Evolutionary conservation across 805 yeast genomes (phyloP).

Genomic region (Clavispora fructus): DNA sequence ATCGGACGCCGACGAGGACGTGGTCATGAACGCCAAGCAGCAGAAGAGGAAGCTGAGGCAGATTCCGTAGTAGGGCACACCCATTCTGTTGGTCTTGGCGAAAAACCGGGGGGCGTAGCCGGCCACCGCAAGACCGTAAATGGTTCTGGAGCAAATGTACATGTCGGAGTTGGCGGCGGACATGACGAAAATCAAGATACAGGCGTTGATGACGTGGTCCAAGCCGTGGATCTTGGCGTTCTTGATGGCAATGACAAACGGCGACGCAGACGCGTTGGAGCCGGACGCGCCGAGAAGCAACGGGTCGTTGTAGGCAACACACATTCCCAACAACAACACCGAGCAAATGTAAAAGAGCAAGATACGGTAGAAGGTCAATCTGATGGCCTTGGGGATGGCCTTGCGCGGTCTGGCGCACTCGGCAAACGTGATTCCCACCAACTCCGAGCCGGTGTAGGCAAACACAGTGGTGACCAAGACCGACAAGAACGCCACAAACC

Average conservation of each 20-base stretch:
- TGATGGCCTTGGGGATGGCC: conserved; percentile 67
- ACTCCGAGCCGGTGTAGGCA: conserved; percentile 68
- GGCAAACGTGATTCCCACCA: conserved; percentile 67
- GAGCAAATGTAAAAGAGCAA: conserved; percentile 57
- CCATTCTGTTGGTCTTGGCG: conserved; percentile 47
- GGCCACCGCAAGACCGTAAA: conserved; percentile 17
- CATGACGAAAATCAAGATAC: conserved; percentile 17
- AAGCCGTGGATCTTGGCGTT: conserved; percentile 17
- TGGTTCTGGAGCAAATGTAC: conserved; percentile 18
- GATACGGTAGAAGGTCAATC: conserved; percentile 62
- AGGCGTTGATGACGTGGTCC: conserved; percentile 18
- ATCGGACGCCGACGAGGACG: conserved; percentile 48
- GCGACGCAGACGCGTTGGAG: conserved; percentile 15
- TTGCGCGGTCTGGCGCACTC: conserved; percentile 64
- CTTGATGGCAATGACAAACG: conserved; percentile 19
- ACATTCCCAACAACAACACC: conserved; percentile 60
- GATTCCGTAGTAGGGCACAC: conserved; percentile 66
- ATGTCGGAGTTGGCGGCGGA: conserved; percentile 20
- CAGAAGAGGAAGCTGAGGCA: conserved; percentile 49
- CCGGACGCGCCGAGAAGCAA: conserved; percentile 14
- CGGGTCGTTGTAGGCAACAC: conserved; percentile 31
- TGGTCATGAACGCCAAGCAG: conserved; percentile 66
- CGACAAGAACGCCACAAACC: conserved; percentile 57
- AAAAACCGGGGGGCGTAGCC: conserved; percentile 29
- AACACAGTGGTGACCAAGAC: conserved; percentile 63